Evolutionary conservation across 2,329 filamentous ascomycete species (phyloP), one percentile per base, ranked within the genome.

Genomic region (Cladophialophora yegresii): DNA sequence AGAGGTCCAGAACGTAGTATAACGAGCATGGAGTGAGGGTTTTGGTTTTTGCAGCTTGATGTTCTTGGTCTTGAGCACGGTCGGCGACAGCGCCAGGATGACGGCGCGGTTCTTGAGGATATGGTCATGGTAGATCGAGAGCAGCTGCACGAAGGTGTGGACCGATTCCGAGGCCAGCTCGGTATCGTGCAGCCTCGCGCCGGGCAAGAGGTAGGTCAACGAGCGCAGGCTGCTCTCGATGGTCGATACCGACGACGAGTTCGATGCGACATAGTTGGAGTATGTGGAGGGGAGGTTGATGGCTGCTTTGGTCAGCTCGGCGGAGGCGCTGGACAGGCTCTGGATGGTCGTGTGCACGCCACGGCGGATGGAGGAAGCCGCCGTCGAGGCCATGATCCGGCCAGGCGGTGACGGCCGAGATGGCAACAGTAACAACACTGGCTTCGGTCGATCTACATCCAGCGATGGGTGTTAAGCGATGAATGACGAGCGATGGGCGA

Each of bases 201-300:
- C 93, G 63, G 93, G 95, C 56, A 98, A 95, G 70, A 99, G 92
- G 76, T 99, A 99, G 54, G 93, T 97, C 69, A 99, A 80, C 30
- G 92, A 96, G 45, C 95, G 87, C 74, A 99, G 81, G 13, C 92
- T 92, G 68, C 91, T 96, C 81, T 99, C 95, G 68, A 99, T 93
- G 80, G 96, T 93, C 56, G 92, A 91, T 59, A 99, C 92, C 65
- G 96, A 92, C 73, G 92, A 89, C 66, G 92, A 88, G 77, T 99
- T 99, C 80, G 93, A 95, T 67, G 91, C 90, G 80, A 99, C 93
- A 79, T 98, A 97, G 69, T 95, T 89, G 73, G 88, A 87, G 78
- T 96, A 96, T 20, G 68, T 66, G 22, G 69, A 63, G 32, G 70
- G 70, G 6, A 72, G 63, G 30, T 64, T 68, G 36, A 66, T 62